Base-by-base conservation (phyloP, 1,284 basidiomycete species). In the Sporisorium graminicola region DNA sequence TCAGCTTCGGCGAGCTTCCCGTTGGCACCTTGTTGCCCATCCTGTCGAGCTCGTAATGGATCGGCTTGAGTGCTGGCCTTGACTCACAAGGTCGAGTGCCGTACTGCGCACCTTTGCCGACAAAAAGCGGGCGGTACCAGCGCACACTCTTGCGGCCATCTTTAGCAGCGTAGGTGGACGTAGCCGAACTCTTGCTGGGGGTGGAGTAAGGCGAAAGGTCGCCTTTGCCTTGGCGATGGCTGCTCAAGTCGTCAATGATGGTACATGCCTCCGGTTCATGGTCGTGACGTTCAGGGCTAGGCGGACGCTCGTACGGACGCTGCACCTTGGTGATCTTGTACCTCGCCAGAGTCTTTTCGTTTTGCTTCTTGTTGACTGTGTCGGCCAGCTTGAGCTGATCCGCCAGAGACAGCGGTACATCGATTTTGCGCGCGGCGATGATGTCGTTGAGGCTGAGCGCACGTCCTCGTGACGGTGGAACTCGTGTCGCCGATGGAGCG, bases 291-390 rank as follows among this genome's bases (percentile, higher is more conserved):
- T 75, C 73, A 18, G 73, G 73, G 14, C 73, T 75, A 16, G 73
- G 73, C 8, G 73, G 73, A 18, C 73, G 55, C 54, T 75, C 73
- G 58, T 70, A 75, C 7, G 73, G 73, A 31, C 67, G 42, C 42
- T 75, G 73, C 13, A 75, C 47, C 44, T 70, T 71, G 56, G 73
- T 70, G 59, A 75, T 53, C 60, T 75, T 75, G 67, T 75, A 75
- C 24, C 64, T 55, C 18, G 73, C 67, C 35, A 75, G 47, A 10
- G 59, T 75, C 54, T 75, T 75, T 31, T 75, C 73, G 60, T 75
- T 75, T 62, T 66, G 64, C 60, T 67, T 70, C 58, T 75, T 75
- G 67, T 75, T 62, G 31, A 75, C 67, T 1, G 73, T 70, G 51
- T 75, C 73, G 0, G 73, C 73, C n/a, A 75, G 59, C 18, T 60